phyloP scores from a whole-genome alignment of 2,329 filamentous ascomycete species.

The Chrysosporium keratinophilum region DNA sequence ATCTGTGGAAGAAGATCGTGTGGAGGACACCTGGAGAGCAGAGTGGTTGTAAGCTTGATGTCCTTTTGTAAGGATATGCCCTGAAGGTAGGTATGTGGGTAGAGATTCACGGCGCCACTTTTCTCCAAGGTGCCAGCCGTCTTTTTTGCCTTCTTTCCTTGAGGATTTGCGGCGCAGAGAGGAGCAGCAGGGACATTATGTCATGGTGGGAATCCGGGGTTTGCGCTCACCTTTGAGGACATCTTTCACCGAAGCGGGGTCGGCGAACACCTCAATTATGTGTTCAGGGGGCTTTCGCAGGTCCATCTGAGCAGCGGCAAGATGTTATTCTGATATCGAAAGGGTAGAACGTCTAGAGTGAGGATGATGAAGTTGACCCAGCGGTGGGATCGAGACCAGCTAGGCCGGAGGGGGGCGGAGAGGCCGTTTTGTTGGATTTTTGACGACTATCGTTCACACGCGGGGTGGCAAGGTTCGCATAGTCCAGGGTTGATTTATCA shows the following conservation, averaged over 20 bases:
- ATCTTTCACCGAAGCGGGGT: slow-evolving; percentile 79
- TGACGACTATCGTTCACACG: not conserved
- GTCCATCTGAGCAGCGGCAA: slow-evolving; percentile 42
- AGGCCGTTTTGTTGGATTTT: not conserved
- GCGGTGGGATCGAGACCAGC: slow-evolving; percentile 4
- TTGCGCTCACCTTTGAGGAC: slow-evolving; percentile 67
- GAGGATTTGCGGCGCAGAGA: not conserved
- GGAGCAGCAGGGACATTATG: slow-evolving; percentile 3
- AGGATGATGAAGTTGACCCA: not conserved
- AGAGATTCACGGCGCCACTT: not conserved
- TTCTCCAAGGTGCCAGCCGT: not conserved
- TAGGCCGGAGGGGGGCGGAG: not conserved
- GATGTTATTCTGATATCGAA: not conserved
- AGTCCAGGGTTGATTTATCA: not conserved
- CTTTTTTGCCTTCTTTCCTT: not conserved
- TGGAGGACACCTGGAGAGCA: slow-evolving; percentile 64
- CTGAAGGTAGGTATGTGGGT: not conserved
- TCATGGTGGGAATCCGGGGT: slow-evolving; percentile 1
- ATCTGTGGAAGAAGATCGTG: slow-evolving; percentile 97
- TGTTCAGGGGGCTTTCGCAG: slow-evolving; percentile 67
- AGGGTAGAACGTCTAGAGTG: not conserved
- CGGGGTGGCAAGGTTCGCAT: slow-evolving; percentile 6
- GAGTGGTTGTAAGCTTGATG: not conserved
- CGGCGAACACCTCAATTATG: slow-evolving; percentile 85
- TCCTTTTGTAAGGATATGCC: not conserved